Conservation (phyloP, 305 asterid species). For the Fraxinus dipetala region DNA sequence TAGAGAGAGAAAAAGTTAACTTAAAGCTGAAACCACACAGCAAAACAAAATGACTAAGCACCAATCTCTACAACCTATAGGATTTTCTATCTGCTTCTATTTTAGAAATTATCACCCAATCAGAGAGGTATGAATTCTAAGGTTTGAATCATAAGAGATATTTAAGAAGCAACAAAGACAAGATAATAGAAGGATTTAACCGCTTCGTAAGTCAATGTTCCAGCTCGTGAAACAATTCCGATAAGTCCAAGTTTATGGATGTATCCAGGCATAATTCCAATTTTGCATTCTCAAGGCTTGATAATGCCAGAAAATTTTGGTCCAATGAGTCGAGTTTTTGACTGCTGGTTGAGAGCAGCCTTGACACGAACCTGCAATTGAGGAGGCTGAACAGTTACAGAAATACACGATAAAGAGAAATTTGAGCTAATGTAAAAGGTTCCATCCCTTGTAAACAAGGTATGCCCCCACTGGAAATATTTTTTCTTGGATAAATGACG, state of each 20-base stretch:
- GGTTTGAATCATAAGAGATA: no score
- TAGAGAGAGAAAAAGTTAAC: neutral
- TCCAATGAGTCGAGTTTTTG: conserved; percentile 86
- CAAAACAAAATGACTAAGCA: neutral
- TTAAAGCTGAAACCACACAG: neutral
- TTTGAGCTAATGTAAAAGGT: neutral
- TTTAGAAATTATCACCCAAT: neutral
- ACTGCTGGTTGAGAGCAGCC: conserved; percentile 81
- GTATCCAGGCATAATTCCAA: conserved; percentile 98
- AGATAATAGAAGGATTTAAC: conserved; percentile 40
- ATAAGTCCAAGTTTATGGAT: conserved; percentile 97
- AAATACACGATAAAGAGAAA: conserved; percentile 3
- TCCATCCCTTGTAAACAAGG: neutral
- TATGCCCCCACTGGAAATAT: neutral
- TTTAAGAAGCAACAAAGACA: no score
- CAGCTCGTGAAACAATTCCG: conserved; percentile 89
- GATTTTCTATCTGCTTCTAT: neutral
- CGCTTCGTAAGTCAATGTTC: conserved; percentile 90
- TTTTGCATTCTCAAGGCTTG: conserved; percentile 98
- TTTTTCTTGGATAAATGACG: no score
- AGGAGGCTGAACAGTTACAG: conserved; percentile 18
- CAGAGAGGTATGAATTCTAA: neutral
- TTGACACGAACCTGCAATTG: conserved; percentile 68
- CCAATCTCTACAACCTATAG: neutral
- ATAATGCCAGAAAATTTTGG: conserved; percentile 97